Evolutionary conservation across 2,329 filamentous ascomycete species (phyloP), one percentile per base, ranked within the genome.

Genomic region (Sporothrix variecibatus): DNA sequence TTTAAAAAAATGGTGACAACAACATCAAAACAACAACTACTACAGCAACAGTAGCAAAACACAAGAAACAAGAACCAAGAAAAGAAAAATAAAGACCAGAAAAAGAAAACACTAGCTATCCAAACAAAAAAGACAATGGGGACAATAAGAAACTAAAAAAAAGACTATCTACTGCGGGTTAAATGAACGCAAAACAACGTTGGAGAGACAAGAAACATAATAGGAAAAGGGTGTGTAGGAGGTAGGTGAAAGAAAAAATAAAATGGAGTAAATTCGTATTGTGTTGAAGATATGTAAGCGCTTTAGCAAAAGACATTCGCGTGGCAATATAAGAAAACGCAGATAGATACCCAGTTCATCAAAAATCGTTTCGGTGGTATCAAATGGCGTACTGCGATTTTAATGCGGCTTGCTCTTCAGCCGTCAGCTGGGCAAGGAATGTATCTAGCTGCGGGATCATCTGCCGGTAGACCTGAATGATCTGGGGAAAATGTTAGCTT

Each of bases 361-460:
- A 34, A 34, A 5, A 34, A 4, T 31, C 34, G 70, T 6, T n/a
- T 20, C 6, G 15, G 2, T 64, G 49, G 20, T 5, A n/a, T 64
- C 77, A 85, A 68, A 89, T 79, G 28, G 80, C 81, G 79, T 89
- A 90, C 34, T 83, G 85, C 51, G 81, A 76, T 77, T 83, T 84
- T 67, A 90, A 81, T 23, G 82, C 83, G 75, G 87, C 84, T 74
- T 85, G 86, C 74, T 90, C 87, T 70, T 84, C 81, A 11, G 85
- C 81, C 68, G 83, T 82, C 78, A 91, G 80, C 76, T 87, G 86
- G 23, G 80, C 79, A 65, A 90, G 78, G 76, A 91, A 90, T 26
- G 86, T 84, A 77, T 84, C 81, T 77, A 90, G 90, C 74, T 89
- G 85, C 17, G 88, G 88, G 71, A 91, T 90, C 76, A 90, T 86